These are phyloP conservation scores for Chrysochromulina parva DNA, from an alignment of 78 protist species.

Conservation along the genomic window DNA sequence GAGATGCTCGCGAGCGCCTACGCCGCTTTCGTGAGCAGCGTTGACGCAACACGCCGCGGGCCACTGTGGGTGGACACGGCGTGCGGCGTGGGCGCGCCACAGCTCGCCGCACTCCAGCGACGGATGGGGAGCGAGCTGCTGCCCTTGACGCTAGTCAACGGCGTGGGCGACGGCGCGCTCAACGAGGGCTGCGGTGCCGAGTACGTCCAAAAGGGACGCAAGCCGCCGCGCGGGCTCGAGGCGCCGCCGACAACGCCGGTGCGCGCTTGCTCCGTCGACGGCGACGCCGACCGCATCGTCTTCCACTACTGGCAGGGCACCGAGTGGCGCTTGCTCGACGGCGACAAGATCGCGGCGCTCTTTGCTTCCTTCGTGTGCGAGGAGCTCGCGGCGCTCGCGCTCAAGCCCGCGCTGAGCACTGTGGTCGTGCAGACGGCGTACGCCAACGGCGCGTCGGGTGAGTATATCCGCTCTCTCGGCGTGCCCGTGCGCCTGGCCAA, in stretches of 20 bases:
- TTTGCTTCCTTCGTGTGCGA: slow-evolving; percentile 11
- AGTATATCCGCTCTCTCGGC: background rate
- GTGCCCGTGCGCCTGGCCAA: slow-evolving; percentile 20
- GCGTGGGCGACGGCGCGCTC: slow-evolving; percentile 10
- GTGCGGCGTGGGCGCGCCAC: background rate
- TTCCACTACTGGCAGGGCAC: slow-evolving; percentile 36
- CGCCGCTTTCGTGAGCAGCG: background rate
- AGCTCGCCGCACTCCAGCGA: background rate
- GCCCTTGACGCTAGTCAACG: background rate
- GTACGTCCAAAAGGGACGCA: slow-evolving; percentile 39
- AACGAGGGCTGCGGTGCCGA: slow-evolving; percentile 65
- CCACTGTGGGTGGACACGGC: background rate
- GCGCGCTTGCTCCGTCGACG: slow-evolving; percentile 68
- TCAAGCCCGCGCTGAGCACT: too few relatives aligned
- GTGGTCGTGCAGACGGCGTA: slow-evolving; percentile 19
- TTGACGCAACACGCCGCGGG: background rate
- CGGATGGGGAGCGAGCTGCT: background rate
- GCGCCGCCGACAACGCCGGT: background rate
- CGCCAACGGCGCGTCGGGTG: slow-evolving; percentile 30
- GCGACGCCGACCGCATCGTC: slow-evolving; percentile 82
- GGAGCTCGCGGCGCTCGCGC: slow-evolving; percentile 70
- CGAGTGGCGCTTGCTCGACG: slow-evolving; percentile 67
- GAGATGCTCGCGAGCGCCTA: background rate
- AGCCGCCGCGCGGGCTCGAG: slow-evolving; percentile 18
- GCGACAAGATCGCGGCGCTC: slow-evolving; percentile 72